A percentile compares a stretch with the other conserved stretches of the same genome.
Conservation (phyloP, 108 stramenopile genomes). For the Parietichytrium sp. region DNA sequence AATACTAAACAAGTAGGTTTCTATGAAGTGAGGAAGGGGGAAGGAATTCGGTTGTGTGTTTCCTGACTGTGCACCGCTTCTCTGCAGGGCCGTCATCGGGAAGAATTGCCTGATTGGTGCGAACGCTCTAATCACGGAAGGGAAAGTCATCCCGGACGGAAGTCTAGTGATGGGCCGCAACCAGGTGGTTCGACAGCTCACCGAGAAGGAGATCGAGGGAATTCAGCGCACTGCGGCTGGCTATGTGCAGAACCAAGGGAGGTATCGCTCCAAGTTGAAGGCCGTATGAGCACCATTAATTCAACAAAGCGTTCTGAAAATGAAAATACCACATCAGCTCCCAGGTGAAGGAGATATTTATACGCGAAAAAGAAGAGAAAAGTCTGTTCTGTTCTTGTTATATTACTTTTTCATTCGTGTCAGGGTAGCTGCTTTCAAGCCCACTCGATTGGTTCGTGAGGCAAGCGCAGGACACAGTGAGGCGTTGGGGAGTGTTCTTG, state of each 20-base stretch:
- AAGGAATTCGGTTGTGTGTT: no score
- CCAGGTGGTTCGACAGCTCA: conserved; percentile 50
- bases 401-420: no score
- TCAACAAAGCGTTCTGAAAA: no score
- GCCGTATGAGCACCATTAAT: no score
- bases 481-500: conserved; percentile 66
- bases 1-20: conserved; percentile 47
- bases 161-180: conserved; percentile 53
- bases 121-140: conserved; percentile 54
- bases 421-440: no score
- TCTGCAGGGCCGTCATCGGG: conserved; percentile 50
- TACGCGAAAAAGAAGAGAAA: no score
- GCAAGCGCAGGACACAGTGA: conserved; percentile 69
- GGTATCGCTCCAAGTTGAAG: neutral
- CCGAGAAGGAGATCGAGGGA: conserved; percentile 56
- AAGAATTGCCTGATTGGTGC: conserved; percentile 58
- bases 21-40: neutral
- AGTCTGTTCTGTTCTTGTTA: no score
- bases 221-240: conserved; percentile 49
- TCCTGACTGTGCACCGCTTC: no score
- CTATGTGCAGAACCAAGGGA: conserved; percentile 48
- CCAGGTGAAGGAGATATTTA: no score
- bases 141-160: conserved; percentile 56
- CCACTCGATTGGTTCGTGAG: conserved; percentile 67
- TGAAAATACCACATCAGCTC: no score